These are phyloP conservation scores for Aureobasidium vineae DNA, from an alignment of 2,329 filamentous ascomycete genomes.

Conservation along the genomic window DNA sequence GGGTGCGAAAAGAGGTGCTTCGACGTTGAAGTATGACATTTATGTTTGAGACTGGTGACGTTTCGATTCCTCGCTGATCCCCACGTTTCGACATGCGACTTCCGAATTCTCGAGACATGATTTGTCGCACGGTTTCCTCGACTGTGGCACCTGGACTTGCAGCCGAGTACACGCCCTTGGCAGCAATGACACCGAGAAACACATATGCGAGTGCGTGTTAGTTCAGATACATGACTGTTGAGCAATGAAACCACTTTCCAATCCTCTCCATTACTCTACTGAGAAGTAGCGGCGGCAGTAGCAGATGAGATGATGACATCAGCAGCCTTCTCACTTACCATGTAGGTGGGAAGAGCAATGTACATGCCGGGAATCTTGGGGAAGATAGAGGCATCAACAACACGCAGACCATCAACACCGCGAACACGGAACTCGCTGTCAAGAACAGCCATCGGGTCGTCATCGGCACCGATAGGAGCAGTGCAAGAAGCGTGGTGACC, in stretches of 20 bases:
- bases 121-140: constrained; percentile 52
- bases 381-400: constrained; percentile 62
- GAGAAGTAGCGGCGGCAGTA: not conserved
- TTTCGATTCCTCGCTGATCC: not conserved
- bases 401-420: constrained; percentile 55
- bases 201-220: constrained; percentile 54
- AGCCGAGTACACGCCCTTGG: constrained; percentile 59
- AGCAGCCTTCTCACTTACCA: constrained; percentile 61
- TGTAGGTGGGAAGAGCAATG: constrained; percentile 53
- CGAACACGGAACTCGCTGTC: constrained; percentile 58
- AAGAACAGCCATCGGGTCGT: constrained; percentile 56
- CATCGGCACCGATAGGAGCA: constrained; percentile 55
- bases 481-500: constrained; percentile 60
- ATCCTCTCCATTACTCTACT: not conserved
- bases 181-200: constrained; percentile 58
- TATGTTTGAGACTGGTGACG: constrained; percentile 1
- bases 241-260: not conserved
- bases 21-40: not conserved
- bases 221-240: not conserved
- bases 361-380: constrained; percentile 57
- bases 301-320: constrained; percentile 50
- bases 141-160: constrained; percentile 53
- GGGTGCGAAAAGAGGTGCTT: not conserved
- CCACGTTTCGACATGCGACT: not conserved
- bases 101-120: constrained; percentile 31